phyloP scores from a whole-genome alignment of 768 basidiomycete genomes.

The Naematelia aurantialba region DNA sequence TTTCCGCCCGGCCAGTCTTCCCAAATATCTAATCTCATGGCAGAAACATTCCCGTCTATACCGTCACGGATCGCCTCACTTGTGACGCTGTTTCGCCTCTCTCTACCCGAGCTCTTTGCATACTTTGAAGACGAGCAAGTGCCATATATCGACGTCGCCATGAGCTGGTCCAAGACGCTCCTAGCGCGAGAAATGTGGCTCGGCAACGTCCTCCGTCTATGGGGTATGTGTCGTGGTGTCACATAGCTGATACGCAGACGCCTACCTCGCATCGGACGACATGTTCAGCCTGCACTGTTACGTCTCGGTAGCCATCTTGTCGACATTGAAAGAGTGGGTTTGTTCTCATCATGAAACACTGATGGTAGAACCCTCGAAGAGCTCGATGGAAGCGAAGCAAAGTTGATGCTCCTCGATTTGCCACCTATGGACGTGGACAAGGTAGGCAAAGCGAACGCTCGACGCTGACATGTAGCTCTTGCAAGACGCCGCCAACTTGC shows the following conservation, averaged over 20 bases:
- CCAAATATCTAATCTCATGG: background rate
- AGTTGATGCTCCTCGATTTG: constrained; percentile 42
- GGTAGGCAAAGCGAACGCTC: constrained; percentile 17
- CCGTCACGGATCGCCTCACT: constrained; percentile 36
- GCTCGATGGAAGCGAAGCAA: constrained; percentile 41
- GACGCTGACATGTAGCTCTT: constrained; percentile 21
- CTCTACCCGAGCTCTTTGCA: constrained; percentile 33
- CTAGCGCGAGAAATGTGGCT: constrained; percentile 43
- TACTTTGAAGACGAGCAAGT: constrained; percentile 47
- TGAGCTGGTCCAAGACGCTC: constrained; percentile 37
- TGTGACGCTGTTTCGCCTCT: constrained; percentile 37
- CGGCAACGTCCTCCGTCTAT: constrained; percentile 37
- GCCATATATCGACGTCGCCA: constrained; percentile 29
- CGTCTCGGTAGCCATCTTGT: constrained; percentile 40
- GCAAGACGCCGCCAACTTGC: constrained; percentile 41
- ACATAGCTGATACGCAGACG: constrained; percentile 21
- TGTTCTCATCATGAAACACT: background rate
- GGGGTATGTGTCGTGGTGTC: constrained; percentile 25
- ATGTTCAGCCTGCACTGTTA: constrained; percentile 47
- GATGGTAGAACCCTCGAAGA: constrained; percentile 38
- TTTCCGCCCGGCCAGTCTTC: constrained; percentile 10
- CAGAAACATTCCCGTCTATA: constrained; percentile 28
- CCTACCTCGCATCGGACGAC: constrained; percentile 42
- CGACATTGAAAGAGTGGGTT: constrained; percentile 43
- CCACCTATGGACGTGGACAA: constrained; percentile 43